Conservation (phyloP, 73 alveolate species). For the Tetrahymena borealis region DNA sequence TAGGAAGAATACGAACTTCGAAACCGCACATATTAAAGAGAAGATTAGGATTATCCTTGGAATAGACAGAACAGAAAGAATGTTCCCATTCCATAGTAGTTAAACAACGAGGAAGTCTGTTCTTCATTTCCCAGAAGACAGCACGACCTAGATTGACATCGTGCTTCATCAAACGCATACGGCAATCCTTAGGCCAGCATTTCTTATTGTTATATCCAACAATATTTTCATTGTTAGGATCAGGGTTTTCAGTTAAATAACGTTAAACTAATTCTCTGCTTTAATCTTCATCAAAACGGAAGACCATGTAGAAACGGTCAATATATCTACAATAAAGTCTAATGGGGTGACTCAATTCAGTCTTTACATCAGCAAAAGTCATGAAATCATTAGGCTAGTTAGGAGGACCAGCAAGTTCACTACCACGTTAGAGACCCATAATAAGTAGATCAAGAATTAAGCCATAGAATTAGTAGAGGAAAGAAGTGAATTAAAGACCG, state of each 20-base stretch:
- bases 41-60: conserved; percentile 99
- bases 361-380: conserved; percentile 93
- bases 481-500: conserved; percentile 97
- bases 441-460: conserved; percentile 93
- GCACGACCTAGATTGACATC: conserved; percentile 99
- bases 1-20: conserved; percentile 98
- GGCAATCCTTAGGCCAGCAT: conserved; percentile 99
- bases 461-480: conserved; percentile 79
- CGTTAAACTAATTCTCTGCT: conserved; percentile 98
- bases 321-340: conserved; percentile 98
- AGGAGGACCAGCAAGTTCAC: conserved; percentile 99
- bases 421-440: conserved; percentile 97
- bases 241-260: conserved; percentile 99
- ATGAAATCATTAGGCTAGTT: conserved; percentile 90
- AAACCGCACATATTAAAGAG: conserved; percentile 99
- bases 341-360: conserved; percentile 98
- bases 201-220: conserved; percentile 98
- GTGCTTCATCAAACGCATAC: conserved; percentile 99
- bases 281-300: conserved; percentile 96
- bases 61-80: conserved; percentile 97
- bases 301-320: conserved; percentile 94
- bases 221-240: conserved; percentile 99
- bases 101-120: conserved; percentile 96
- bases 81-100: conserved; percentile 99
- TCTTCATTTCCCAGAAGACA: conserved; percentile 99